Base-by-base conservation (phyloP, 352 stramenopile species). In the Blastocystis sp. region DNA sequence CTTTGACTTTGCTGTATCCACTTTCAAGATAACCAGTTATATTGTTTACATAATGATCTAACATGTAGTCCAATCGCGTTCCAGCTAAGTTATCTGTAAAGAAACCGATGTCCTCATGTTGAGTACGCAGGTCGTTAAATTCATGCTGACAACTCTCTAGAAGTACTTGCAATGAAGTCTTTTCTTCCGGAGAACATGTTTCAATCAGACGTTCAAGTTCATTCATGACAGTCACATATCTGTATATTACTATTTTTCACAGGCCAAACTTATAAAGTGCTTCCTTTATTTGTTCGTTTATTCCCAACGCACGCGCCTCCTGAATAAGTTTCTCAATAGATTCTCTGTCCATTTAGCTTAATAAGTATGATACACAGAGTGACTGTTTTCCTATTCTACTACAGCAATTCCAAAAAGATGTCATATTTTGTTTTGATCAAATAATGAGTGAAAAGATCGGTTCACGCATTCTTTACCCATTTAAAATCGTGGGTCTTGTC, bases 381-480 rank as follows among this genome's bases (percentile, higher is more conserved):
- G 20, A 59, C 50, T n/a, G 1, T 59, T 13, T 59, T 59, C 13
- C 50, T 59, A n/a, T 13, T 59, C 13, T n/a, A 59, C 62, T 43
- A 23, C 26, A 37, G 8, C 29, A 0, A 73, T 34, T 73, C 62
- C 62, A 73, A 43, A 73, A 73, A 41, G 7, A 43, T 11, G n/a
- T 0, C 4, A 7, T 18, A 9, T 29, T 45, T 59, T 59, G 50
- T n/a, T 66, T 13, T 13, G 20, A 66, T 5, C 15, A 34, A 43
- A 68, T 69, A 84, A 84, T 84, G 73, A 84, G 73, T 45, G 73
- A 84, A 64, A 84, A 68, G 50, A 84, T 37, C 37, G 73, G 73
- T 84, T 84, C 73, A 45, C 59, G 47, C 26, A 84, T 84, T 37
- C 55, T 84, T 55, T 84, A 84, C 47, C 73, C 73, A 47, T 84